These are phyloP conservation scores for Pharus latifolius DNA, from an alignment of 176 grass and related monocot genomes.

Conservation along the genomic window DNA sequence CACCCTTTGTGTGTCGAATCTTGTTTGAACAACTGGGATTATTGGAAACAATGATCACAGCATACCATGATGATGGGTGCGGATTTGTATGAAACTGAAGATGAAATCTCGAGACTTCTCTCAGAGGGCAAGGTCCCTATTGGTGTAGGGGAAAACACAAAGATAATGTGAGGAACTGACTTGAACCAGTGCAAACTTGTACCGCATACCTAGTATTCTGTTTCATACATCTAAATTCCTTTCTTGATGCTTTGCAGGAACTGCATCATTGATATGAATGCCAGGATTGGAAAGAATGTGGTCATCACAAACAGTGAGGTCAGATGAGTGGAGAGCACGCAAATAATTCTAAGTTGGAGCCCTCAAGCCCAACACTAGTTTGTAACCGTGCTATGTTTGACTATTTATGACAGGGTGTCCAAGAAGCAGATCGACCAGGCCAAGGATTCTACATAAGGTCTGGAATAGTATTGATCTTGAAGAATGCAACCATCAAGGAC, in stretches of 20 bases:
- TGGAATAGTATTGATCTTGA: slow-evolving; percentile 39
- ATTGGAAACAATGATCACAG: slow-evolving; percentile 14
- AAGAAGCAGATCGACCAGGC: slow-evolving; percentile 43
- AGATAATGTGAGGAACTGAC: slow-evolving; percentile 37
- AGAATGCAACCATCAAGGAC: slow-evolving; percentile 65
- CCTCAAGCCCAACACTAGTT: not conserved
- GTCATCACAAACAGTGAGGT: slow-evolving; percentile 59
- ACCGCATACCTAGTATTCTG: not conserved
- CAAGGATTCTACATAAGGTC: slow-evolving; percentile 66
- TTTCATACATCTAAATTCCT: not conserved
- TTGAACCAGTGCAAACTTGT: not conserved
- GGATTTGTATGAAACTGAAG: slow-evolving; percentile 58
- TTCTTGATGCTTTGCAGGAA: slow-evolving; percentile 20
- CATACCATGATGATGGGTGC: slow-evolving; percentile 85
- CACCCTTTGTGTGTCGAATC: not conserved
- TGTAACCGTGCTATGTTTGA: not conserved
- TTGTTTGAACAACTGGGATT: not conserved
- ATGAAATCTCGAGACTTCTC: slow-evolving; percentile 44
- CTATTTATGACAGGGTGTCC: slow-evolving; percentile 35
- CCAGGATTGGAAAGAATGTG: slow-evolving; percentile 62
- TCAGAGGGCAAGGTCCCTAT: slow-evolving; percentile 63
- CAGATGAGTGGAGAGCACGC: not conserved
- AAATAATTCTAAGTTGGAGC: not conserved
- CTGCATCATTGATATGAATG: slow-evolving; percentile 86
- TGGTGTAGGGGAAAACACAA: slow-evolving; percentile 62